Conservation (phyloP, 1,284 basidiomycete genomes). For the Pterula multifida region DNA sequence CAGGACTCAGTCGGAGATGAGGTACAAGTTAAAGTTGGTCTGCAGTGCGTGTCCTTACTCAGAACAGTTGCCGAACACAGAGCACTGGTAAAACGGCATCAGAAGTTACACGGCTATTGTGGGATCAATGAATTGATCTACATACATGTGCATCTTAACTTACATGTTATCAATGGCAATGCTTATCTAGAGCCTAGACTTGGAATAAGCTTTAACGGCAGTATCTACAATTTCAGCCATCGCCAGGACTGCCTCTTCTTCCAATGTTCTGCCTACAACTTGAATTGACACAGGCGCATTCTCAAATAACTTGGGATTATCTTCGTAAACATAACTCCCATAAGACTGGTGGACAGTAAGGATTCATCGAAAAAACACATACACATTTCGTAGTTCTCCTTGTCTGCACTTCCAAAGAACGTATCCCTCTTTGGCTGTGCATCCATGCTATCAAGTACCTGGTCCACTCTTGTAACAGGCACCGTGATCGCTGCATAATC, state of each 20-base stretch:
- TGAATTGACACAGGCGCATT: constrained; percentile 63
- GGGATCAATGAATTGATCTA: too few relatives aligned
- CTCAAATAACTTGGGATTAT: constrained; percentile 42
- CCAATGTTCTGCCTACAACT: constrained; percentile 53
- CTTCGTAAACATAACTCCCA: constrained; percentile 19
- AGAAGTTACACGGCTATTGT: too few relatives aligned
- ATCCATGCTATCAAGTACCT: constrained; percentile 23
- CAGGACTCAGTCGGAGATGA: too few relatives aligned
- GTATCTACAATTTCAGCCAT: constrained; percentile 49
- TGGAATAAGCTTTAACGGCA: constrained; percentile 21
- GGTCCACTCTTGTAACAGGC: constrained; percentile 53
- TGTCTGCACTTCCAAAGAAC: constrained; percentile 37
- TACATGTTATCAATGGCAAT: too few relatives aligned
- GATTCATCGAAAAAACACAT: constrained; percentile 16
- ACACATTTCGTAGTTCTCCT: constrained; percentile 43
- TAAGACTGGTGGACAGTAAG: constrained; percentile 1
- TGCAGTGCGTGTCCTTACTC: too few relatives aligned
- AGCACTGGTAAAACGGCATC: too few relatives aligned
- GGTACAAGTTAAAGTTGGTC: too few relatives aligned
- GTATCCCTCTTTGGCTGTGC: constrained; percentile 24
- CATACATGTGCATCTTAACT: too few relatives aligned
- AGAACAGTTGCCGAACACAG: too few relatives aligned
- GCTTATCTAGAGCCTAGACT: not conserved
- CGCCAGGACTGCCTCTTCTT: constrained; percentile 61
- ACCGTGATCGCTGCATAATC: constrained; percentile 60